Evolutionary conservation across 805 yeast species (phyloP).

Genomic region (Metahyphopichia silvanorum): DNA sequence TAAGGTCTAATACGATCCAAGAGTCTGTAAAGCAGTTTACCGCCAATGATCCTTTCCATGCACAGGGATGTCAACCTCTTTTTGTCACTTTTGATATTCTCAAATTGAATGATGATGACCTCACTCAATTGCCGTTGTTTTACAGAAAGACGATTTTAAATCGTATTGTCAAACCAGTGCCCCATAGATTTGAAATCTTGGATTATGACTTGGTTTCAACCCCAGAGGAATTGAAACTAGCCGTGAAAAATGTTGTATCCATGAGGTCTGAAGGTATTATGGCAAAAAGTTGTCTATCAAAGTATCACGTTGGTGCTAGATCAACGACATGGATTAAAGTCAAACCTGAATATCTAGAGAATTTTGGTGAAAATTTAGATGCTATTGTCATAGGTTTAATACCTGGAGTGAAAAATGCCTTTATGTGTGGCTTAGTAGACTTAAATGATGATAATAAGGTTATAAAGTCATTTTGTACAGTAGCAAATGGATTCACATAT

Average conservation of each 20-base stretch:
- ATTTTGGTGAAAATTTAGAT: conserved; percentile 85
- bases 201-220: conserved; percentile 35
- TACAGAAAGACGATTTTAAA: conserved; percentile 54
- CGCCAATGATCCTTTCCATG: conserved; percentile 30
- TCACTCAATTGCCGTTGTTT: conserved; percentile 51
- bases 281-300: conserved; percentile 58
- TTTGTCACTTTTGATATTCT: conserved; percentile 72
- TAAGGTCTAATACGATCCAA: conserved; percentile 66
- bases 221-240: conserved; percentile 51
- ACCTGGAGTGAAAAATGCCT: conserved; percentile 68
- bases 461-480: conserved; percentile 58
- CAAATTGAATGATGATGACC: conserved; percentile 60
- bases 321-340: conserved; percentile 78
- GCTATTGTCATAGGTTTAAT: conserved; percentile 74
- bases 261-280: conserved; percentile 79
- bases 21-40: conserved; percentile 42
- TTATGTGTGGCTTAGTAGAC: conserved; percentile 67
- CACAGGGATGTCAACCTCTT: conserved; percentile 46
- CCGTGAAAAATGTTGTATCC: conserved; percentile 57
- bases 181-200: conserved; percentile 50
- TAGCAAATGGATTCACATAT: conserved; percentile 79
- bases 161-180: conserved; percentile 42
- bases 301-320: conserved; percentile 60
- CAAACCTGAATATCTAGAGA: conserved; percentile 86
- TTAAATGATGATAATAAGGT: conserved; percentile 32